Base-by-base conservation (phyloP, 495 filamentous ascomycete species). In the Hypoxylon lienhwacheense region DNA sequence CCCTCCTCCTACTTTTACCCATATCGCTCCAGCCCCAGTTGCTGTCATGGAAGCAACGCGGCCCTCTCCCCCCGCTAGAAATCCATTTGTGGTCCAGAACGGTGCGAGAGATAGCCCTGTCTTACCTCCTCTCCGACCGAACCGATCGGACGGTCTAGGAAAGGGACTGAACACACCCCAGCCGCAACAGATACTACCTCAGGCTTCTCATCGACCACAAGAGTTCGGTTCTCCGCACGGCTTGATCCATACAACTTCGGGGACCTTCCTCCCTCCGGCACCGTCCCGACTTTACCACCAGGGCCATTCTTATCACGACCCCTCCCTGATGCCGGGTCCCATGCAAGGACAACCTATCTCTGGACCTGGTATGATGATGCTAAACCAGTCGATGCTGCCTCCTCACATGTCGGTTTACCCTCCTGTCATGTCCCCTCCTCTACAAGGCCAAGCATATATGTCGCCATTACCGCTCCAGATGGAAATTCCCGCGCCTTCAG, bases 91-190 rank as follows among this genome's bases (percentile, higher is more conserved):
- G 10, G 47, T n/a, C 50, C 53, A 55, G 31, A 44, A 33, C 17
- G 51, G 19, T 17, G 41, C 32, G 1, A 59, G 26, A n/a, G 57
- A 54, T n/a, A 59, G 47, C 34, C 61, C 56, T 4, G 21, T 63
- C 16, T 66, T 76, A 17, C 73, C 73, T 0, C 72, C 73, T 0
- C 37, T 76, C n/a, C 69, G 73, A n/a, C 73, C 73, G 11, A 63
- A 51, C 17, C 55, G 51, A 29, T 21, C 50, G 1, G 56, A 60
- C 5, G 16, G 37, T 11, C 26, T 61, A 4, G 57, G 50, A 32
- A 51, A 72, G 35, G 65, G 61, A 10, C 42, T 35, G n/a, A 47
- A 54, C 15, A 7, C 28, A 11, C 14, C 54, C n/a, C 48, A 43
- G 12, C 24, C 33, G 10, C 63, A 46, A n/a, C 66, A 31, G 25